Conservation (phyloP, 345 rosid genomes). For the Sonneratia caseolaris region DNA sequence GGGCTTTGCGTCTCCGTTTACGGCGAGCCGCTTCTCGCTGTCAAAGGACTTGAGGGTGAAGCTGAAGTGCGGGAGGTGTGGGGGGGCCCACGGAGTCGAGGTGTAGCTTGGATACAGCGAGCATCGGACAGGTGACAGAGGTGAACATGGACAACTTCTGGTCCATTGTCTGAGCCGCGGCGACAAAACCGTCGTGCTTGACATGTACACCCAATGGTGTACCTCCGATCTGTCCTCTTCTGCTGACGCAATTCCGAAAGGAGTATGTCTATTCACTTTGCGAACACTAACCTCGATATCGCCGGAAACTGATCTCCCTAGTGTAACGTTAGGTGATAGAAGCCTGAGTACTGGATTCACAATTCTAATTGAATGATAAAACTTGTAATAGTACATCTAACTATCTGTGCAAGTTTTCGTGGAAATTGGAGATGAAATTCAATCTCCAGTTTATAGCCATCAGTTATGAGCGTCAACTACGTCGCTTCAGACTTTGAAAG, state of each 20-base stretch:
- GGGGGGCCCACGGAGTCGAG: conserved; percentile 20
- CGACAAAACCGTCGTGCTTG: conserved; percentile 69
- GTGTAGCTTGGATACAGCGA: conserved; percentile 54
- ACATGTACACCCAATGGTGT: conserved; percentile 89
- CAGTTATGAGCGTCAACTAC: not conserved
- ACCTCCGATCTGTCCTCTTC: not conserved
- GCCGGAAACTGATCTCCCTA: too few species aligned
- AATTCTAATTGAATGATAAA: not conserved
- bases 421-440: not conserved
- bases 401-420: not conserved
- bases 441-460: not conserved
- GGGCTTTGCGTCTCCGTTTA: conserved; percentile 1
- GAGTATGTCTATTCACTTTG: not conserved
- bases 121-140: conserved; percentile 64
- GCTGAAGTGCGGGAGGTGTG: not conserved
- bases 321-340: not conserved
- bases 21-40: not conserved
- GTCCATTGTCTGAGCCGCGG: conserved; percentile 71
- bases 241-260: not conserved
- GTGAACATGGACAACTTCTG: conserved; percentile 74
- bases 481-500: too few species aligned
- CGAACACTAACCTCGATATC: not conserved
- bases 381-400: not conserved
- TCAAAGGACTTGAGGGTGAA: not conserved
- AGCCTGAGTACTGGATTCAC: not conserved